These are phyloP conservation scores for Parathielavia appendiculata DNA, from an alignment of 495 filamentous ascomycete genomes.

Conservation along the genomic window DNA sequence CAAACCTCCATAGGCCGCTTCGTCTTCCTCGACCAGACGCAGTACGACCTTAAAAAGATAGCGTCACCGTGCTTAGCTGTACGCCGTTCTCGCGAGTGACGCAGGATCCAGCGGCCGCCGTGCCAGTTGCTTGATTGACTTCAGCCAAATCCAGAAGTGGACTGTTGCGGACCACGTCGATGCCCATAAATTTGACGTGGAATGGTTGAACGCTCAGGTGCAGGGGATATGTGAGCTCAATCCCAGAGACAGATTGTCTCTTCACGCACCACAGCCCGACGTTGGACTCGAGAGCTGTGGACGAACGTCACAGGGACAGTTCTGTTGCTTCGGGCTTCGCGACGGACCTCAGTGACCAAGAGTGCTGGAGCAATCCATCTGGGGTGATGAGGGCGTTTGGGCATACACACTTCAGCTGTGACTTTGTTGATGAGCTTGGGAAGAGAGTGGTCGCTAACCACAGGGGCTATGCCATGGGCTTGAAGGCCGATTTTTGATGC, in stretches of 20 bases:
- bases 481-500: background rate
- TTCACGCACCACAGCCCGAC: slow-evolving; percentile 51
- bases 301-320: slow-evolving; percentile 41
- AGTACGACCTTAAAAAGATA: slow-evolving; percentile 35
- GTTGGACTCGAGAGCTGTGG: slow-evolving; percentile 29
- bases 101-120: slow-evolving; percentile 21
- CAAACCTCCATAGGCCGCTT: slow-evolving; percentile 32
- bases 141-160: slow-evolving; percentile 47
- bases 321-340: slow-evolving; percentile 39
- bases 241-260: slow-evolving; percentile 41
- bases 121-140: slow-evolving; percentile 44
- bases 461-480: slow-evolving; percentile 23
- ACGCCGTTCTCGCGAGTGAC: slow-evolving; percentile 42
- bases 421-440: slow-evolving; percentile 17
- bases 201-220: slow-evolving; percentile 49
- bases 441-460: slow-evolving; percentile 30
- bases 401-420: slow-evolving; percentile 48
- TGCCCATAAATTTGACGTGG: slow-evolving; percentile 40
- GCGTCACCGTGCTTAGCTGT: slow-evolving; percentile 46
- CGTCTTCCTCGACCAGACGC: slow-evolving; percentile 42
- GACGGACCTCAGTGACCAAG: slow-evolving; percentile 35
- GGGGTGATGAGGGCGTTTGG: slow-evolving; percentile 53
- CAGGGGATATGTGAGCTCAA: slow-evolving; percentile 22
- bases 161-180: slow-evolving; percentile 40
- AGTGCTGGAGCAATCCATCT: slow-evolving; percentile 40